Percentiles rank a stretch among this genome's conserved stretches.
Conservation (phyloP, 163 green algal species). For the Scenedesmus sp. region DNA sequence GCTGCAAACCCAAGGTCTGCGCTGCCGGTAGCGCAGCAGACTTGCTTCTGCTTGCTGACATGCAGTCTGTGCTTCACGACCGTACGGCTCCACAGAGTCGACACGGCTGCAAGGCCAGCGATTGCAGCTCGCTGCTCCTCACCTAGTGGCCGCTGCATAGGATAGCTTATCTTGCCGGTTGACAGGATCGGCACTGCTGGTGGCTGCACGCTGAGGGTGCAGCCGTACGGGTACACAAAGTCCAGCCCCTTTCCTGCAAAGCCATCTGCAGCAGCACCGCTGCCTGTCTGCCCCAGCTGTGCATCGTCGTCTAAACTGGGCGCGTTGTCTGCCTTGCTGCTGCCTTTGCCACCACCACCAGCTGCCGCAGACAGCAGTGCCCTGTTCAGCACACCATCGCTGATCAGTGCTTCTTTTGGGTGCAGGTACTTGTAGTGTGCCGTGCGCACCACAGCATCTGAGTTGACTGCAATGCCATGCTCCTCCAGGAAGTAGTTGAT, state of each 20-base stretch:
- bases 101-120: background rate
- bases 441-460: constrained; percentile 79
- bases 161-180: constrained; percentile 84
- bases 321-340: constrained; percentile 9
- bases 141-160: constrained; percentile 81
- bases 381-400: constrained; percentile 87
- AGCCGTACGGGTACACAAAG: constrained; percentile 86
- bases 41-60: background rate
- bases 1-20: background rate
- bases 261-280: constrained; percentile 5
- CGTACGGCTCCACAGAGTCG: background rate
- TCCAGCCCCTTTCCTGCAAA: constrained; percentile 76
- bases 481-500: constrained; percentile 90
- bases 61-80: background rate
- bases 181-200: constrained; percentile 85
- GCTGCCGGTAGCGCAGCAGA: background rate
- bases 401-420: constrained; percentile 87
- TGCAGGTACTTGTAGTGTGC: constrained; percentile 90
- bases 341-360: background rate
- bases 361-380: constrained; percentile 68
- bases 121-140: background rate
- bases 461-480: constrained; percentile 84
- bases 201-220: constrained; percentile 79
- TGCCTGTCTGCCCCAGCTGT: background rate
- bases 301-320: background rate